Percentiles rank a stretch among this genome's conserved stretches.
Evolutionary conservation across 257 asterid species (phyloP).

Genomic region (Prunella vulgaris): DNA sequence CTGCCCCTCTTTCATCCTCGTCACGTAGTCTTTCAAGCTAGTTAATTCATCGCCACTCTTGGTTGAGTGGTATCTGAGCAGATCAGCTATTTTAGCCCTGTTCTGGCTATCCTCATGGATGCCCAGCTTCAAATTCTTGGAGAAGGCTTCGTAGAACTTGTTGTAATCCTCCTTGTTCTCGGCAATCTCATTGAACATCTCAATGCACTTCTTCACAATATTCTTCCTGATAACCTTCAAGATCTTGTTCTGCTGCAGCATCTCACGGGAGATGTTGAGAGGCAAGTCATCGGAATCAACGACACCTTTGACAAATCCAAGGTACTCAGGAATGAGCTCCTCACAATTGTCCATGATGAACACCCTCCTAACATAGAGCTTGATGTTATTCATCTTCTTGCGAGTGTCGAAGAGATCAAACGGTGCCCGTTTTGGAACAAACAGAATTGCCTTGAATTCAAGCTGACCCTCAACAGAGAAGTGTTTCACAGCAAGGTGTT

Average conservation of each 20-base stretch:
- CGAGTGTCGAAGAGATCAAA: neutral
- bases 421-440: neutral
- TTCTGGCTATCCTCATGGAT: neutral
- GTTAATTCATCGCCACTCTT: neutral
- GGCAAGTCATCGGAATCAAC: neutral
- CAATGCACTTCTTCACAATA: neutral
- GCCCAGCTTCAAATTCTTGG: neutral
- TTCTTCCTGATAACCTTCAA: neutral
- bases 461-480: neutral
- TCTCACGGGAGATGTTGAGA: neutral
- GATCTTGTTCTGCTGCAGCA: neutral
- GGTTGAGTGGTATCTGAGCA: neutral
- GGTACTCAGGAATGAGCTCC: neutral
- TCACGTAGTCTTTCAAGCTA: neutral
- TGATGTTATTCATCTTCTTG: neutral
- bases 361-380: neutral
- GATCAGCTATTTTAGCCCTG: neutral
- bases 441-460: neutral
- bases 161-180: neutral
- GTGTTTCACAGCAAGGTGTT: neutral
- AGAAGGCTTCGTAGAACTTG: neutral
- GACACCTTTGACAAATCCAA: neutral
- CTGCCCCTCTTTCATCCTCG: neutral
- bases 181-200: neutral
- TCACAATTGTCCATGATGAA: neutral